A percentile compares a stretch with the other conserved stretches of the same genome.
Conservation (phyloP, 2,329 filamentous ascomycete species). For the Aspergillus sp. region DNA sequence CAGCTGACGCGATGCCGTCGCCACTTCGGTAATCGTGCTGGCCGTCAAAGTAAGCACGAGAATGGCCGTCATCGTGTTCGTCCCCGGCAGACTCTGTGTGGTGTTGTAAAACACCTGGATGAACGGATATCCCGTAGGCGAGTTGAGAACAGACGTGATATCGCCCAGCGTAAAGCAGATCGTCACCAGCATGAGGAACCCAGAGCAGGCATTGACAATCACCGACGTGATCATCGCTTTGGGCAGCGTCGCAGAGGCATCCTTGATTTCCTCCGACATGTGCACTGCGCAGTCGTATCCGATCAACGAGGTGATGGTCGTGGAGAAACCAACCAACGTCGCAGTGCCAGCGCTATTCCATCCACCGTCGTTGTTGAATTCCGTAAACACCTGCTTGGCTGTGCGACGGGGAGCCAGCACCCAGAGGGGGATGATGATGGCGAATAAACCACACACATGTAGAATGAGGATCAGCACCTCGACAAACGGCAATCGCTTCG, state of each 20-base stretch:
- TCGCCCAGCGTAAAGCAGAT: slow-evolving; percentile 53
- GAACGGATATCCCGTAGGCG: slow-evolving; percentile 52
- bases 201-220: slow-evolving; percentile 48
- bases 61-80: slow-evolving; percentile 48
- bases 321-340: slow-evolving; percentile 36
- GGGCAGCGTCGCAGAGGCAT: slow-evolving; percentile 49
- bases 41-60: slow-evolving; percentile 47
- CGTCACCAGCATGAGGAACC: slow-evolving; percentile 54
- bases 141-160: slow-evolving; percentile 39
- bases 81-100: slow-evolving; percentile 44
- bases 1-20: slow-evolving; percentile 53
- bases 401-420: slow-evolving; percentile 36
- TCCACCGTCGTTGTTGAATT: slow-evolving; percentile 37
- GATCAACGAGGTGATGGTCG: slow-evolving; percentile 37
- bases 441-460: slow-evolving; percentile 39
- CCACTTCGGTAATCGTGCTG: slow-evolving; percentile 51
- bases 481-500: slow-evolving; percentile 33
- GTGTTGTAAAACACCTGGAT: slow-evolving; percentile 55
- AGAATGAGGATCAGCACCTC: slow-evolving; percentile 38
- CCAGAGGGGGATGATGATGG: slow-evolving; percentile 40
- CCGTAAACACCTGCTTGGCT: slow-evolving; percentile 34
- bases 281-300: slow-evolving; percentile 42
- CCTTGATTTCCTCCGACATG: slow-evolving; percentile 41
- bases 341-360: slow-evolving; percentile 36
- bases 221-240: slow-evolving; percentile 48